Conservation (phyloP, 768 basidiomycete species). For the Lyophyllum shimeji region DNA sequence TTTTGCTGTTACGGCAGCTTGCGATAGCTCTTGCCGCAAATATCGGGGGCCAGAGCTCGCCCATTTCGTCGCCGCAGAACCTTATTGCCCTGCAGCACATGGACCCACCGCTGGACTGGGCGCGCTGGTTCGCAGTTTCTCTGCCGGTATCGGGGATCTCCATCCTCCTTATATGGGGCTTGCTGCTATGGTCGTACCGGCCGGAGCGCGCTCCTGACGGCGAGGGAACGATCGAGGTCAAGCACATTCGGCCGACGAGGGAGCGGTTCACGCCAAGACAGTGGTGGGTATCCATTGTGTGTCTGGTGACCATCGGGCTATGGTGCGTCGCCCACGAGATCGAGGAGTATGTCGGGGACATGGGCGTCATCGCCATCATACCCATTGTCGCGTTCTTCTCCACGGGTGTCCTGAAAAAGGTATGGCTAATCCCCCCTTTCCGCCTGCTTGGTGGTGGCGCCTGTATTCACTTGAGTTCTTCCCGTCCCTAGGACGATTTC, state of each 20-base stretch:
- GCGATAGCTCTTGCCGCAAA: conserved; percentile 98
- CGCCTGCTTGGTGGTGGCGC: not conserved
- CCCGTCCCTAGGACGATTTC: conserved; percentile 74
- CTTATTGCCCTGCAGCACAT: conserved; percentile 88
- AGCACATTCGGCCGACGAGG: conserved; percentile 77
- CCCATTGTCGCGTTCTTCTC: conserved; percentile 94
- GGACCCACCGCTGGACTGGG: conserved; percentile 87
- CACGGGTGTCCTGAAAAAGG: conserved; percentile 92
- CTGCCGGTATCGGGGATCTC: conserved; percentile 88
- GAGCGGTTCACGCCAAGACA: conserved; percentile 84
- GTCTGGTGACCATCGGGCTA: conserved; percentile 77
- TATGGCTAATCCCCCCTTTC: conserved; percentile 23
- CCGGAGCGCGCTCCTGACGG: conserved; percentile 73
- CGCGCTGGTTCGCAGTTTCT: conserved; percentile 90
- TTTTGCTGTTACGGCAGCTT: conserved; percentile 51
- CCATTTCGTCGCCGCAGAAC: conserved; percentile 98
- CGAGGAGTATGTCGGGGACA: conserved; percentile 81
- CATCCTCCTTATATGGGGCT: conserved; percentile 87
- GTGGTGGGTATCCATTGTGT: conserved; percentile 86
- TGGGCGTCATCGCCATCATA: conserved; percentile 95
- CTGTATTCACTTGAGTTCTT: conserved; percentile 1
- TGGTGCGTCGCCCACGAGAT: conserved; percentile 90
- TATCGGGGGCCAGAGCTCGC: conserved; percentile 95
- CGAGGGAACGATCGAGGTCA: conserved; percentile 79
- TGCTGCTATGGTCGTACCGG: conserved; percentile 81